A percentile compares a stretch with the other conserved stretches of the same genome.
These are phyloP conservation scores for Arthrinium puccinioides DNA, from an alignment of 2,329 filamentous ascomycete genomes.

Conservation along the genomic window DNA sequence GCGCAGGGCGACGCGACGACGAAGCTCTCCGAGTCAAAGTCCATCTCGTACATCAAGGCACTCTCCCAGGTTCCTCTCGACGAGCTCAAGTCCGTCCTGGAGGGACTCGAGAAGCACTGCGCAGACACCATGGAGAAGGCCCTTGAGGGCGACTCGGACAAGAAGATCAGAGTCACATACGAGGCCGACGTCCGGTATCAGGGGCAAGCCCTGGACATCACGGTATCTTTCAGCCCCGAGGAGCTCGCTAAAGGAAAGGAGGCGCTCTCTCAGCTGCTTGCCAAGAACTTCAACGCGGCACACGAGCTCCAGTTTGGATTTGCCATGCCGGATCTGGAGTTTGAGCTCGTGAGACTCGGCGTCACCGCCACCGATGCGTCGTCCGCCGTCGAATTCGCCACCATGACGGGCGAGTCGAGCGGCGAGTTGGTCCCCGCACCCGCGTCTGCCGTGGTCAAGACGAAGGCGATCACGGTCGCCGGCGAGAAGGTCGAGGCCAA, in stretches of 20 bases:
- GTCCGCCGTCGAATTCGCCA: constrained; percentile 29
- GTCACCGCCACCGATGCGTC: constrained; percentile 35
- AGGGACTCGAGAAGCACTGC: constrained; percentile 27
- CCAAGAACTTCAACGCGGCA: constrained; percentile 29
- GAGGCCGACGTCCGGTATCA: constrained; percentile 40
- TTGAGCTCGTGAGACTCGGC: constrained; percentile 40
- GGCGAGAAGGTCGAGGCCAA: constrained; percentile 31
- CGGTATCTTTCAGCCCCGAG: constrained; percentile 23
- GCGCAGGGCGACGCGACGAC: constrained; percentile 42
- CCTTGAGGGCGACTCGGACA: constrained; percentile 19
- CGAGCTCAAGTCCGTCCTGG: constrained; percentile 25
- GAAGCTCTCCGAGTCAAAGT: constrained; percentile 38
- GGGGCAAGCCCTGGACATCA: constrained; percentile 33
- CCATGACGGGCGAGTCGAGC: constrained; percentile 9
- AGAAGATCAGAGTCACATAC: constrained; percentile 25
- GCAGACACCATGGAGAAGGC: constrained; percentile 29
- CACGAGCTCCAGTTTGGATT: constrained; percentile 40
- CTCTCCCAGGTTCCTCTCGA: constrained; percentile 26
- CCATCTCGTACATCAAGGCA: constrained; percentile 34
- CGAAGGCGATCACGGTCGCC: constrained; percentile 30
- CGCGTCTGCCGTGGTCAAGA: constrained; percentile 26
- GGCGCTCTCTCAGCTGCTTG: constrained; percentile 22
- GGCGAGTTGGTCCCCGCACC: constrained; percentile 17
- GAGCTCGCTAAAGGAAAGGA: constrained; percentile 23
- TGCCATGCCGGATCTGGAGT: constrained; percentile 31